Evolutionary conservation across 768 basidiomycete genomes (phyloP), one percentile per base, ranked within the genome.

Genomic region (Lactarius psammicola): DNA sequence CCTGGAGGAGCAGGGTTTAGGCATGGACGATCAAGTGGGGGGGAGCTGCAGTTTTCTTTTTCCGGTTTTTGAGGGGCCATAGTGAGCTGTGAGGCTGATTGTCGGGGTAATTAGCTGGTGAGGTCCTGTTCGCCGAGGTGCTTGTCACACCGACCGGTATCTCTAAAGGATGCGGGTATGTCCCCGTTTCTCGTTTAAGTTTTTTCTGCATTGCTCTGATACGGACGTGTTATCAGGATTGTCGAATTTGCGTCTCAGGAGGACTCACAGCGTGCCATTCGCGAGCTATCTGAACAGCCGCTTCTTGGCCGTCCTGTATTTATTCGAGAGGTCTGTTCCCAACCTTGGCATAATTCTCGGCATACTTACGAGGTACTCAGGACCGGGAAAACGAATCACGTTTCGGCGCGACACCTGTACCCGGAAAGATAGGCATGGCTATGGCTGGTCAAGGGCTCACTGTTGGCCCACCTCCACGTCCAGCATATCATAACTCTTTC

Each of bases 61-160:
- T 67, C 71, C 64, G 60, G 75, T 77, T 78, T 78, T 71, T 75
- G 60, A 60, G 76, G 76, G 80, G 81, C 75, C 74, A 85, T 62
- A 77, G 67, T 75, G 77, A 89, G 85, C 82, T 81, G 85, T 85
- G 87, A 89, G 88, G 87, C 84, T 92, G 89, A 90, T 85, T 82
- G 87, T 87, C 82, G 86, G 87, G 87, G 81, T 87, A 84, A 84
- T 86, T 88, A 96, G 96, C 94, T 87, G 96, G 96, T 84, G 95
- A 95, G 84, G 95, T 98, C 76, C 89, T 96, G 78, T 99, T 99
- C 87, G 92, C 96, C 85, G 96, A 99, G 88, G 94, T 99, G 72
- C 87, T 99, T 74, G 82, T 95, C 72, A 97, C 97, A 7, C 96
- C 96, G 18, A 95, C 92, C 26, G 96, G 96, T 34, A 86, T 96